phyloP scores from a whole-genome alignment of 805 yeast species.

The Lachancea kluyveri region DNA sequence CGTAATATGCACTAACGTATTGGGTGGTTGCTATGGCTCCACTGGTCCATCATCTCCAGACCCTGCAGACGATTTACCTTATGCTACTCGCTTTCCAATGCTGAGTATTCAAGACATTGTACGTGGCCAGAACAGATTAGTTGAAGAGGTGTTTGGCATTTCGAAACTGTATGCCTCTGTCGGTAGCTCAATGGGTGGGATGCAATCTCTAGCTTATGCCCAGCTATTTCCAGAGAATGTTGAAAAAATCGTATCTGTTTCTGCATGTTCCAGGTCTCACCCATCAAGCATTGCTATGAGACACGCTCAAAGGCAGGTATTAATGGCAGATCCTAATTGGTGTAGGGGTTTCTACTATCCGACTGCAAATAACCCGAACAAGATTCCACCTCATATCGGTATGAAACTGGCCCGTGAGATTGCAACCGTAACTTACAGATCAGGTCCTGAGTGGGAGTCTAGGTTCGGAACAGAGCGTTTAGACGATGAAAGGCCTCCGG shows the following conservation, averaged over 20 bases:
- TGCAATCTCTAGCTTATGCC: constrained; percentile 89
- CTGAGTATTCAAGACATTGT: constrained; percentile 86
- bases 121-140: constrained; percentile 72
- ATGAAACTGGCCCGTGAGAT: constrained; percentile 92
- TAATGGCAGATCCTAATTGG: constrained; percentile 96
- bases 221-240: constrained; percentile 77
- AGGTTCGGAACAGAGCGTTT: constrained; percentile 86
- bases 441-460: constrained; percentile 97
- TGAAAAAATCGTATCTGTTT: constrained; percentile 65
- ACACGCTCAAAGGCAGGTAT: constrained; percentile 85
- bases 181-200: constrained; percentile 98
- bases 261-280: constrained; percentile 91
- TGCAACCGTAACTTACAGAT: constrained; percentile 88
- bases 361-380: constrained; percentile 25
- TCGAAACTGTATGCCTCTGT: constrained; percentile 66
- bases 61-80: constrained; percentile 58
- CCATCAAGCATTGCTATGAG: constrained; percentile 93
- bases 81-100: constrained; percentile 86
- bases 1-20: constrained; percentile 82
- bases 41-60: constrained; percentile 85
- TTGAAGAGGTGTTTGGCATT: constrained; percentile 58
- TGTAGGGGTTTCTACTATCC: constrained; percentile 83
- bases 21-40: constrained; percentile 93
- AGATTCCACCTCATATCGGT: constrained; percentile 85
- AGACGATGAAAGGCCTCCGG: constrained; percentile 72